Conservation (phyloP, 2,329 filamentous ascomycete species). For the Penicillium hesseltinei region DNA sequence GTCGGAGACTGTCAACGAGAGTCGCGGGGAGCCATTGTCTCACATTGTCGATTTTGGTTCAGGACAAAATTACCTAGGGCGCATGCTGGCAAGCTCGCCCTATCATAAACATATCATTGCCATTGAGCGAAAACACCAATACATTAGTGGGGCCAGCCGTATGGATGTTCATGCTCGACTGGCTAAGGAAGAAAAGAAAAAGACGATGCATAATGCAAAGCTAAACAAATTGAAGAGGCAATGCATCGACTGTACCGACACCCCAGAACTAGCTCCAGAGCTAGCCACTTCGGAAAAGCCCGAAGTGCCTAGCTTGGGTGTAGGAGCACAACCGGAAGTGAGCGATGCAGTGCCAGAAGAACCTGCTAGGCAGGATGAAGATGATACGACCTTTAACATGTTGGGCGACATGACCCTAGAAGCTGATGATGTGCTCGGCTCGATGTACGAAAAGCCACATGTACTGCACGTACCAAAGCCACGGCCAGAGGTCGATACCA, state of each 20-base stretch:
- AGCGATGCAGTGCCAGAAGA: conserved; percentile 10
- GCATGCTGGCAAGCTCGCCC: conserved; percentile 77
- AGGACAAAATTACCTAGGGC: conserved; percentile 92
- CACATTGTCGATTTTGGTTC: conserved; percentile 96
- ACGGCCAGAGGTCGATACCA: conserved; percentile 18
- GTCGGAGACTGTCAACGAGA: conserved; percentile 53
- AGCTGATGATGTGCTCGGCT: conserved; percentile 28
- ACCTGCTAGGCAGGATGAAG: conserved; percentile 22
- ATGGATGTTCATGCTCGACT: conserved; percentile 82
- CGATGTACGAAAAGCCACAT: conserved; percentile 3
- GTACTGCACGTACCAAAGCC: conserved; percentile 11
- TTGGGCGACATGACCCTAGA: conserved; percentile 36
- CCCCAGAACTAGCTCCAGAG: conserved; percentile 3
- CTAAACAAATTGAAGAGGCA: conserved; percentile 50
- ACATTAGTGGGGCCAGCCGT: conserved; percentile 78
- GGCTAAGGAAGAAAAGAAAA: conserved; percentile 64
- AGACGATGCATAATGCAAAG: conserved; percentile 57
- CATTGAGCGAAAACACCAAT: conserved; percentile 81
- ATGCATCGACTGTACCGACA: conserved; percentile 23
- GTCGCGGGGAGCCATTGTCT: conserved; percentile 57
- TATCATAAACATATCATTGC: conserved; percentile 87
- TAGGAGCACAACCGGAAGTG: conserved; percentile 1
- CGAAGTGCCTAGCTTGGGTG: not conserved
- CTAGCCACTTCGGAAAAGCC: conserved; percentile 8
- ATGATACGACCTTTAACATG: conserved; percentile 31